phyloP scores from a whole-genome alignment of 139 green algal species.

The Chloropicon primus region DNA sequence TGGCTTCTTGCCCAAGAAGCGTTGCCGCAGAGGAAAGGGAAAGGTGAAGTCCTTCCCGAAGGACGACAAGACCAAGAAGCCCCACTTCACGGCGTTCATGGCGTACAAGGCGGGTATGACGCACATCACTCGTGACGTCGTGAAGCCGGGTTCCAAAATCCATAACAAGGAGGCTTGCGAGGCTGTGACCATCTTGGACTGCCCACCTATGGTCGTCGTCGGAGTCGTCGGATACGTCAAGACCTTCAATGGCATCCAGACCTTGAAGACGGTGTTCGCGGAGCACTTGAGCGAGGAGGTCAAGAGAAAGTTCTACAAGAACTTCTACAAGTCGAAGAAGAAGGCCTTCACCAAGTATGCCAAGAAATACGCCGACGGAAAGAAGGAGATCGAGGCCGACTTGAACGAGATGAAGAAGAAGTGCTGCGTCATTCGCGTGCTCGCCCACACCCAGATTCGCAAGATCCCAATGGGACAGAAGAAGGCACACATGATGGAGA shows the following conservation, averaged over 20 bases:
- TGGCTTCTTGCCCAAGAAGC: constrained; percentile 98
- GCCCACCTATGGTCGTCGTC: constrained; percentile 92
- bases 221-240: constrained; percentile 94
- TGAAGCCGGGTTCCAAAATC: constrained; percentile 97
- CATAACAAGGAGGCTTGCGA: constrained; percentile 99
- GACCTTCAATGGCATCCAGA: constrained; percentile 78
- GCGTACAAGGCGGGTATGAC: constrained; percentile 92
- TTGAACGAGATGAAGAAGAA: constrained; percentile 93
- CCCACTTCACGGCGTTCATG: constrained; percentile 95
- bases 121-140: constrained; percentile 96
- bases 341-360: constrained; percentile 98
- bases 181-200: constrained; percentile 94
- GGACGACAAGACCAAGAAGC: constrained; percentile 75
- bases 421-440: constrained; percentile 65
- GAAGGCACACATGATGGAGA: constrained; percentile 98
- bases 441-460: constrained; percentile 1
- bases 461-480: constrained; percentile 78
- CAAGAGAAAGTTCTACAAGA: constrained; percentile 88
- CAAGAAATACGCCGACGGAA: constrained; percentile 88
- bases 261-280: constrained; percentile 89
- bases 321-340: constrained; percentile 98
- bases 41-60: constrained; percentile 89
- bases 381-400: constrained; percentile 75
- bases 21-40: constrained; percentile 75
- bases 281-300: constrained; percentile 91